Conservation (phyloP, 1,139 yeast genomes). For the Hanseniaspora gamundiae region DNA sequence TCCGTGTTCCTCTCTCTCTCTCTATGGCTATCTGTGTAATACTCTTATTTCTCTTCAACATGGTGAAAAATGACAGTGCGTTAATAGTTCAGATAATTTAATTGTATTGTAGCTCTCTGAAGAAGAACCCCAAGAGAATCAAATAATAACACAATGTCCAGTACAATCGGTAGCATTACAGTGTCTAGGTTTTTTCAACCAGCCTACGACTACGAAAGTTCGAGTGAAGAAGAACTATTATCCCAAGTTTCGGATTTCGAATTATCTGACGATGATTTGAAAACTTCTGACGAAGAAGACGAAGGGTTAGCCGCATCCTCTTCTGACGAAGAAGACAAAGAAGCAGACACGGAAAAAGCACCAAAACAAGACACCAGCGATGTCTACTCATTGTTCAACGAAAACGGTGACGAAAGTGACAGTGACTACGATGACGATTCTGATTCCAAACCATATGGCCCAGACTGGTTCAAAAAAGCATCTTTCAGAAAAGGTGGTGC, state of each 20-base stretch:
- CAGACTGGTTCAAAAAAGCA: slow-evolving; percentile 28
- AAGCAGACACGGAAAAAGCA: slow-evolving; percentile 22
- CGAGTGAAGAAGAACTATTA: slow-evolving; percentile 29
- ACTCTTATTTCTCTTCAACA: too few relatives aligned
- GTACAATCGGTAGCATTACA: not conserved
- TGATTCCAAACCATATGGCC: slow-evolving; percentile 28
- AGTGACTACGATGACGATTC: slow-evolving; percentile 38
- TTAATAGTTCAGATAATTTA: too few relatives aligned
- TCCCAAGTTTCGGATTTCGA: slow-evolving; percentile 11
- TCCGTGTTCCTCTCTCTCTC: too few relatives aligned
- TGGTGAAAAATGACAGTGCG: too few relatives aligned
- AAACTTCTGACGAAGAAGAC: slow-evolving; percentile 14
- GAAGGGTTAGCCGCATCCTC: slow-evolving; percentile 42
- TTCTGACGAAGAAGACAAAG: slow-evolving; percentile 57
- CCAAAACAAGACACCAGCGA: slow-evolving; percentile 18
- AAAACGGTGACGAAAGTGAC: slow-evolving; percentile 22
- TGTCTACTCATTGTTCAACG: slow-evolving; percentile 19
- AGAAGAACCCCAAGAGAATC: not conserved
- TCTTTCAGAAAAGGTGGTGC: slow-evolving; percentile 29
- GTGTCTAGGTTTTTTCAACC: slow-evolving; percentile 38
- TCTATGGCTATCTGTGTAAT: too few relatives aligned
- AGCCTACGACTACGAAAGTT: slow-evolving; percentile 42
- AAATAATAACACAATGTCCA: not conserved
- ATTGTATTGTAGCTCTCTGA: too few relatives aligned
- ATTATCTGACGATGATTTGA: slow-evolving; percentile 3